Conservation (phyloP, 169 alveolate species). For the Plasmodium relictum region DNA sequence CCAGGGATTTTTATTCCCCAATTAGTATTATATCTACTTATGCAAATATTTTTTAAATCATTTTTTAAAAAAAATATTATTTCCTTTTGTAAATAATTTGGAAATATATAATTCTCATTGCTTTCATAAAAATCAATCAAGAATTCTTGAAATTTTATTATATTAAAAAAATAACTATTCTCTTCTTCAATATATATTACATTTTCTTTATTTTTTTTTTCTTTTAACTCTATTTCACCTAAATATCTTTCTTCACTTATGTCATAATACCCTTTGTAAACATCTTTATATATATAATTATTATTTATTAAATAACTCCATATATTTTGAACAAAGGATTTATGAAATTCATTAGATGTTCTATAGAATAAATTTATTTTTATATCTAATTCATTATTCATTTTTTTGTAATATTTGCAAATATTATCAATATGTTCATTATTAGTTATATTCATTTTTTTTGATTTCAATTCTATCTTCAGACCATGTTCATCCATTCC, state of each 20-base stretch:
- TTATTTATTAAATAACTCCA: conserved; percentile 64
- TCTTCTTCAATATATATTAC: conserved; percentile 81
- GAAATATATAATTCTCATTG: conserved; percentile 60
- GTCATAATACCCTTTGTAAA: conserved; percentile 83
- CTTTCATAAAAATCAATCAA: conserved; percentile 74
- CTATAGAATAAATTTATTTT: conserved; percentile 83
- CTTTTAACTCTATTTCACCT: conserved; percentile 14
- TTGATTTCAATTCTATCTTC: conserved; percentile 86
- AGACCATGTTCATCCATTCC: conserved; percentile 95
- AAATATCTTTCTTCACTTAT: conserved; percentile 79
- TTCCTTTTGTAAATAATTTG: conserved; percentile 71
- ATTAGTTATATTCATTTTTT: conserved; percentile 69
- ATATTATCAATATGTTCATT: conserved; percentile 78
- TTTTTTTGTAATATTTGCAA: conserved; percentile 78
- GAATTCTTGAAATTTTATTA: conserved; percentile 73
- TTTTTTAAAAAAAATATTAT: conserved; percentile 39
- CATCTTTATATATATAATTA: conserved; percentile 82
- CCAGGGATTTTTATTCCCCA: conserved; percentile 83
- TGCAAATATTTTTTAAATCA: conserved; percentile 81
- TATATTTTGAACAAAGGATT: conserved; percentile 69
- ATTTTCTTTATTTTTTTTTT: conserved; percentile 36
- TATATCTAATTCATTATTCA: conserved; percentile 78
- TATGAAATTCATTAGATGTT: conserved; percentile 86
- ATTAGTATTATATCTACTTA: conserved; percentile 80
- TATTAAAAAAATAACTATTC: conserved; percentile 82